A percentile compares a stretch with the other conserved stretches of the same genome.
Evolutionary conservation across 768 basidiomycete genomes (phyloP).

Genomic region (Mycena belliarum): DNA sequence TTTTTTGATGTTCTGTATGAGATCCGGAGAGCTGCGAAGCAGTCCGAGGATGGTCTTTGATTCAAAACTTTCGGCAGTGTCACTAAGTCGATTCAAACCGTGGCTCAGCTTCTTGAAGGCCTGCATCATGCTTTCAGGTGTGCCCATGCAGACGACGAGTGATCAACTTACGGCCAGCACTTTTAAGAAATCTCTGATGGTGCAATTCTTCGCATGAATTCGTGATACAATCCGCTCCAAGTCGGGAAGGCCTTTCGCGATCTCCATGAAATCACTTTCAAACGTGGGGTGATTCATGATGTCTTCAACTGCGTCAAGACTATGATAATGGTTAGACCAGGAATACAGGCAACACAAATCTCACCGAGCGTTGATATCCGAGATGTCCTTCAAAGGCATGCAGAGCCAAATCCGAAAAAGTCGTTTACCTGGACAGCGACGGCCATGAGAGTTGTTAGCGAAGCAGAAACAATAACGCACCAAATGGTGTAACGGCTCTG

Average conservation of each 20-base stretch:
- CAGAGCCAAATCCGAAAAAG: conserved; percentile 97
- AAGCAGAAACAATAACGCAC: conserved; percentile 40
- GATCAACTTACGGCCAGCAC: conserved; percentile 62
- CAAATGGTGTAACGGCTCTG: conserved; percentile 89
- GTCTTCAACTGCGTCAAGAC: conserved; percentile 93
- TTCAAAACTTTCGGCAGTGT: conserved; percentile 70
- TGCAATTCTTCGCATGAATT: conserved; percentile 90
- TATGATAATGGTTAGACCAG: conserved; percentile 28
- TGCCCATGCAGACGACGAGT: neutral
- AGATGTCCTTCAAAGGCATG: conserved; percentile 79
- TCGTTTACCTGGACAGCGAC: conserved; percentile 70
- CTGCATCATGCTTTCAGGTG: conserved; percentile 34
- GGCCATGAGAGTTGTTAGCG: neutral
- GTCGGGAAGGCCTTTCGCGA: conserved; percentile 86
- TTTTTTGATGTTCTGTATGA: conserved; percentile 68
- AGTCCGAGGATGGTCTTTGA: conserved; percentile 76
- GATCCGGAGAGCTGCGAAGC: conserved; percentile 79
- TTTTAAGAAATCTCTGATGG: conserved; percentile 83
- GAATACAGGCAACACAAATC: neutral
- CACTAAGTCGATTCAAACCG: conserved; percentile 62
- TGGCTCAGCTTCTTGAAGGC: conserved; percentile 74
- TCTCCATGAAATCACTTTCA: conserved; percentile 68
- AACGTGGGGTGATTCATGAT: conserved; percentile 80
- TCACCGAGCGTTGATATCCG: conserved; percentile 90
- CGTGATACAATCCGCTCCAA: conserved; percentile 93